A percentile compares a stretch with the other conserved stretches of the same genome.
These are phyloP conservation scores for Sisymbrium irio DNA, from an alignment of 345 rosid genomes.

Conservation along the genomic window DNA sequence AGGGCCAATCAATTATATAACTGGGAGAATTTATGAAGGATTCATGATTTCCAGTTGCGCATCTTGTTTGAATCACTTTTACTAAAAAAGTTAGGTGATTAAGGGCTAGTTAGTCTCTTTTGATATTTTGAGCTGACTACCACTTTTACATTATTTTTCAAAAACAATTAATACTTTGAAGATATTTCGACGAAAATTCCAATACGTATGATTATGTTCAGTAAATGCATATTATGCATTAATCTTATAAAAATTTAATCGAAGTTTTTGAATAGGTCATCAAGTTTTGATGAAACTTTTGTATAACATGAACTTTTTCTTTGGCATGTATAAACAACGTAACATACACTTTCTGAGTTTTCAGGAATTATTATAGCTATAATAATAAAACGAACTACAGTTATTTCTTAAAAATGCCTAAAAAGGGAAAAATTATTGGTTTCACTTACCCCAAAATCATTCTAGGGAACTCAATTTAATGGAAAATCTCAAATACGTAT, in stretches of 20 bases:
- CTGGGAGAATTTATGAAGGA: neutral
- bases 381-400: too few relatives aligned
- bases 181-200: neutral
- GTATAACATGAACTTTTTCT: too few relatives aligned
- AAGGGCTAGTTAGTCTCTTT: neutral
- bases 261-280: neutral
- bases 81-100: neutral
- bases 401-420: too few relatives aligned
- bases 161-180: neutral
- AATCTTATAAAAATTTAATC: neutral
- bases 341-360: neutral
- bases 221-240: neutral
- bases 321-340: too few relatives aligned
- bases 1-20: neutral
- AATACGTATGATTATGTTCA: neutral
- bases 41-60: neutral
- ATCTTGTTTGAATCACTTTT: neutral
- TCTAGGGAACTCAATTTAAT: too few relatives aligned
- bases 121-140: neutral
- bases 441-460: too few relatives aligned
- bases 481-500: too few relatives aligned
- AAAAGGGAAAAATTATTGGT: too few relatives aligned
- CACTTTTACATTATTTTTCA: neutral
- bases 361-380: too few relatives aligned
- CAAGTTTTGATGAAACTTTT: too few relatives aligned